Evolutionary conservation across 164 flowering plant genomes (phyloP), one percentile per base, ranked within the genome.

Genomic region (Akebia trifoliata): DNA sequence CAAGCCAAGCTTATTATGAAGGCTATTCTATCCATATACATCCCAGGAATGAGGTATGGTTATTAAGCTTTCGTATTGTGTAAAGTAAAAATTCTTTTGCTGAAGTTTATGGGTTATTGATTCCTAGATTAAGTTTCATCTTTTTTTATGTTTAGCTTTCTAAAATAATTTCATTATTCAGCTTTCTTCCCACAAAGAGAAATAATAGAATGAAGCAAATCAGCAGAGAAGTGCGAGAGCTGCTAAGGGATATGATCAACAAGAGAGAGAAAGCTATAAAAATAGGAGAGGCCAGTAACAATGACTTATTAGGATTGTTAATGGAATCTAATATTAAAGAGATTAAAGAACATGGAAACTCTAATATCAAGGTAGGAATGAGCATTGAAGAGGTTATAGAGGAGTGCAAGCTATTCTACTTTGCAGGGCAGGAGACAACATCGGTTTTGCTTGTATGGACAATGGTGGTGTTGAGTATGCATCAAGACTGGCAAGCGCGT

Each of bases 21-120:
- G 30, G 64, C 60, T 22, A 20, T 31, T 9, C 37, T 22, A 10
- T 29, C 57, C 10, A 15, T 45, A 4, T 68, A 68, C 48, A 50
- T 78, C 26, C 82, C 82, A 6, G 76, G 79, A 25, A 47, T 50
- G 49, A 62, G 80, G 82, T 78, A 59, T 31, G 14, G n/a, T n/a
- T n/a, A 24, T n/a, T n/a, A 42, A 37, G 40, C 40, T 37, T 9
- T 8, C 40, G n/a, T 39, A 39, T 7, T 12, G 17, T 39, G n/a
- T 39, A n/a, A n/a, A n/a, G n/a, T n/a, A n/a, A n/a, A n/a, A n/a
- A n/a, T n/a, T n/a, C n/a, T n/a, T n/a, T n/a, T n/a, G n/a, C n/a
- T n/a, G n/a, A n/a, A n/a, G n/a, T n/a, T n/a, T n/a, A n/a, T n/a
- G n/a, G n/a, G n/a, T n/a, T n/a, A n/a, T n/a, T n/a, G n/a, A n/a